These are phyloP conservation scores for Arxiozyma heterogenica DNA, from an alignment of 1,139 yeast species.

Conservation along the genomic window DNA sequence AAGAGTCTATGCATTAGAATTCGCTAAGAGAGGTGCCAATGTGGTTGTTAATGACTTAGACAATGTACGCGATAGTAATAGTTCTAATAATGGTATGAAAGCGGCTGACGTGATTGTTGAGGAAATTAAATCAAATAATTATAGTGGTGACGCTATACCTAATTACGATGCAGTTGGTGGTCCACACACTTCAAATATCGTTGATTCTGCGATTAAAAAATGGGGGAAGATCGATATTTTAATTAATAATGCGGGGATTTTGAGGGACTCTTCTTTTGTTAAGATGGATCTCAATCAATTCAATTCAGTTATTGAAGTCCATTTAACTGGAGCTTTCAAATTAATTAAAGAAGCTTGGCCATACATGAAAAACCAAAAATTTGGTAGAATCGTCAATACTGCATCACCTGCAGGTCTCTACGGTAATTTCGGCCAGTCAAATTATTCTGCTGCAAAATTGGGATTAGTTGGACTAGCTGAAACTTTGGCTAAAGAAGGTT, in stretches of 20 bases:
- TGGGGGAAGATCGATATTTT: slow-evolving; percentile 87
- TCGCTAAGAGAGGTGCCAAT: slow-evolving; percentile 83
- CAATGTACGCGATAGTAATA: slow-evolving; percentile 67
- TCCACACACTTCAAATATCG: slow-evolving; percentile 73
- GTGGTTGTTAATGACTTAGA: slow-evolving; percentile 91
- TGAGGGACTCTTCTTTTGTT: slow-evolving; percentile 56
- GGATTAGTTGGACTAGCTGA: slow-evolving; percentile 88
- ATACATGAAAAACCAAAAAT: slow-evolving; percentile 70
- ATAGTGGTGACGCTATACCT: slow-evolving; percentile 84
- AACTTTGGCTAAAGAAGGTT: slow-evolving; percentile 92
- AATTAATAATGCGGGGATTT: slow-evolving; percentile 90
- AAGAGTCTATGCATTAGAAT: slow-evolving; percentile 75
- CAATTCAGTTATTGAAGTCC: slow-evolving; percentile 74
- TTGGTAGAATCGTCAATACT: slow-evolving; percentile 83
- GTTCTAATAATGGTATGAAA: slow-evolving; percentile 40
- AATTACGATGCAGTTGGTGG: slow-evolving; percentile 79
- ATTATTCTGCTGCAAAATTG: slow-evolving; percentile 89
- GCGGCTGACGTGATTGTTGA: slow-evolving; percentile 88
- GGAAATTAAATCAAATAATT: slow-evolving; percentile 50
- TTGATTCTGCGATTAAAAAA: slow-evolving; percentile 74
- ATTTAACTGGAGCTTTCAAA: slow-evolving; percentile 79
- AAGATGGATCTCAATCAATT: slow-evolving; percentile 80
- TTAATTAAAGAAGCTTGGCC: slow-evolving; percentile 93
- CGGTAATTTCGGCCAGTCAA: slow-evolving; percentile 95
- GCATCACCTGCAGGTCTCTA: slow-evolving; percentile 94